These are phyloP conservation scores for Passalora sequoiae DNA, from an alignment of 2,329 filamentous ascomycete species.

Conservation along the genomic window DNA sequence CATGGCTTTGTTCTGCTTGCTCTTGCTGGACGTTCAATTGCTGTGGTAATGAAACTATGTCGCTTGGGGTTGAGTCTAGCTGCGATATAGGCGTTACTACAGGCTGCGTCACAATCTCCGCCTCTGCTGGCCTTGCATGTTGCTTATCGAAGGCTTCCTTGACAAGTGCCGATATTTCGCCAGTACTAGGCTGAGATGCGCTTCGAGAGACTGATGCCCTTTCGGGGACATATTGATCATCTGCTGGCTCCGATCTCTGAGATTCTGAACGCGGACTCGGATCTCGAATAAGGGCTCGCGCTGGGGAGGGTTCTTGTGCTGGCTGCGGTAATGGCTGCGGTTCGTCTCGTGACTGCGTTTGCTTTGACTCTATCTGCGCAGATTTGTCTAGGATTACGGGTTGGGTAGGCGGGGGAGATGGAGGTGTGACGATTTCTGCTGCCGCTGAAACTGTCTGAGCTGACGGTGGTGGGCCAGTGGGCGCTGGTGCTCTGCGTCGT, in stretches of 20 bases:
- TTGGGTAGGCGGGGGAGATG: slow-evolving; percentile 18
- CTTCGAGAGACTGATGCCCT: background rate
- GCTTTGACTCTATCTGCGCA: background rate
- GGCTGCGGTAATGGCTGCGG: background rate
- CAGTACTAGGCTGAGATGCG: background rate
- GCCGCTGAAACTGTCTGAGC: slow-evolving; percentile 10
- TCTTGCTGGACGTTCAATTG: slow-evolving; percentile 10
- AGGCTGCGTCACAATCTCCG: background rate
- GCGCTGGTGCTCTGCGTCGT: slow-evolving; percentile 36
- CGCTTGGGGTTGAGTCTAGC: background rate
- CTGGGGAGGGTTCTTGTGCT: background rate
- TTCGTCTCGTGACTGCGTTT: background rate
- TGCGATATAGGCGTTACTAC: background rate
- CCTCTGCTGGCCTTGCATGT: background rate
- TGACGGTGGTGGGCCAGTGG: slow-evolving; percentile 15
- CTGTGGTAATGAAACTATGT: background rate
- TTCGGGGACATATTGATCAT: background rate
- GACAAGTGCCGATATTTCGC: background rate
- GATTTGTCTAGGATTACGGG: slow-evolving; percentile 4
- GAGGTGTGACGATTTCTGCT: slow-evolving; percentile 11
- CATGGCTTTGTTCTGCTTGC: background rate
- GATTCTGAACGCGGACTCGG: background rate
- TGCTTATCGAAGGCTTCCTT: background rate
- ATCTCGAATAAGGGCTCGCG: background rate
- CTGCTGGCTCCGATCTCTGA: background rate